Conservation (phyloP, 768 basidiomycete species). For the Suillus cothurnatus region DNA sequence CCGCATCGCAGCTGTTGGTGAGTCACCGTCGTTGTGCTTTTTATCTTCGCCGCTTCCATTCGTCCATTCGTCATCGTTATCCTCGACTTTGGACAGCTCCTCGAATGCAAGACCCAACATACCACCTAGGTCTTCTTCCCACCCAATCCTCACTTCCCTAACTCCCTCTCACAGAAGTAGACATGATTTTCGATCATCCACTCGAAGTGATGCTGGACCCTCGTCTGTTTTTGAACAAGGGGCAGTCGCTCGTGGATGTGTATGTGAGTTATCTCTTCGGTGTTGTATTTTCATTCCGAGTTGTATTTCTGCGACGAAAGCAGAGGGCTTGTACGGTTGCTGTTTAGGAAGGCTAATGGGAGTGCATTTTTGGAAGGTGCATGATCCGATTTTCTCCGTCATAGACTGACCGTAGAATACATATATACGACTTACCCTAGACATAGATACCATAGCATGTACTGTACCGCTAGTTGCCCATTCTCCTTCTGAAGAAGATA, state of each 20-base stretch:
- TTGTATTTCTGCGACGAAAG: slow-evolving; percentile 2
- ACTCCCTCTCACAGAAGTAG: slow-evolving; percentile 70
- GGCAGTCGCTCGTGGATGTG: slow-evolving; percentile 51
- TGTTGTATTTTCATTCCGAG: slow-evolving; percentile 3
- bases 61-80: neutral
- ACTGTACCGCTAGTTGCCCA: too few relatives aligned
- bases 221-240: slow-evolving; percentile 38
- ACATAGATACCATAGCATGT: neutral
- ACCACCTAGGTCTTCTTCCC: slow-evolving; percentile 12
- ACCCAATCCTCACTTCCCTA: slow-evolving; percentile 49
- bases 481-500: too few relatives aligned
- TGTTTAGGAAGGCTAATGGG: neutral
- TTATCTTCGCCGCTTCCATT: slow-evolving; percentile 39
- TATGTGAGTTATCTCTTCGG: slow-evolving; percentile 54
- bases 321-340: neutral
- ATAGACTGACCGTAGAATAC: neutral
- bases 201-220: slow-evolving; percentile 75
- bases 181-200: slow-evolving; percentile 78
- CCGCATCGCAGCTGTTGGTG: slow-evolving; percentile 69
- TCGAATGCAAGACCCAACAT: neutral
- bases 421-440: neutral
- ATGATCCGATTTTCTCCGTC: neutral
- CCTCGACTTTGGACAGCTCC: neutral
- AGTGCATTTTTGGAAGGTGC: neutral
- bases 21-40: slow-evolving; percentile 81